phyloP scores from a whole-genome alignment of 148 eudicot species.

The Rhododendron williamsianum region DNA sequence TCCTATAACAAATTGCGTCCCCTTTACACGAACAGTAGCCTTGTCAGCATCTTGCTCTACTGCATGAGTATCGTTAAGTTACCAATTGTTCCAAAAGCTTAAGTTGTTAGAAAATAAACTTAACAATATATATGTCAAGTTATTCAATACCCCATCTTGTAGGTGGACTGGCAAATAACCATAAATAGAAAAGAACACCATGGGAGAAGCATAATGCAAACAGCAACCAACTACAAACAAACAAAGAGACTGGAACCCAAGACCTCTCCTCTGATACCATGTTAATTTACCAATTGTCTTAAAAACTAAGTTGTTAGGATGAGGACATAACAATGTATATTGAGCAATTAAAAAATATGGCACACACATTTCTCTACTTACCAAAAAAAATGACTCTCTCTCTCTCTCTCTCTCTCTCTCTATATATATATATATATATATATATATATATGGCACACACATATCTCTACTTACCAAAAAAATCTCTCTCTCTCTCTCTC shows the following conservation, averaged over 20 bases:
- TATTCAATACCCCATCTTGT: too few species aligned
- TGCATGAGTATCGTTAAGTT: neutral
- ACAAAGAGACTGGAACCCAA: neutral
- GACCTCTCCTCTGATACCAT: neutral
- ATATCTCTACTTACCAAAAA: too few species aligned
- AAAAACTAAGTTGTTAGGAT: neutral
- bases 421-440: too few species aligned
- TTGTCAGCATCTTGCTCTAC: neutral
- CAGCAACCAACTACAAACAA: neutral
- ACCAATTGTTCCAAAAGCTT: neutral
- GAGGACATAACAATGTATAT: neutral
- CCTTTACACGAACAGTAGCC: neutral
- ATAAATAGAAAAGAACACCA: neutral
- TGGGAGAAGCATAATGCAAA: neutral
- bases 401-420: too few species aligned
- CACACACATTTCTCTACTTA: neutral
- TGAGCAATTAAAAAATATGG: neutral
- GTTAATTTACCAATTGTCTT: neutral
- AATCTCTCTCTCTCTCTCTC: neutral
- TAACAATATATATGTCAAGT: neutral
- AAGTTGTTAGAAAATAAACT: neutral
- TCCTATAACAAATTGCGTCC: neutral
- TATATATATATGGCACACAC: too few species aligned
- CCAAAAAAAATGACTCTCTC: too few species aligned
- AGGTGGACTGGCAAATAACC: neutral